Percentiles rank a stretch among this genome's conserved stretches.
phyloP scores from a whole-genome alignment of 768 basidiomycete genomes.

The Leccinum subgranulosum region DNA sequence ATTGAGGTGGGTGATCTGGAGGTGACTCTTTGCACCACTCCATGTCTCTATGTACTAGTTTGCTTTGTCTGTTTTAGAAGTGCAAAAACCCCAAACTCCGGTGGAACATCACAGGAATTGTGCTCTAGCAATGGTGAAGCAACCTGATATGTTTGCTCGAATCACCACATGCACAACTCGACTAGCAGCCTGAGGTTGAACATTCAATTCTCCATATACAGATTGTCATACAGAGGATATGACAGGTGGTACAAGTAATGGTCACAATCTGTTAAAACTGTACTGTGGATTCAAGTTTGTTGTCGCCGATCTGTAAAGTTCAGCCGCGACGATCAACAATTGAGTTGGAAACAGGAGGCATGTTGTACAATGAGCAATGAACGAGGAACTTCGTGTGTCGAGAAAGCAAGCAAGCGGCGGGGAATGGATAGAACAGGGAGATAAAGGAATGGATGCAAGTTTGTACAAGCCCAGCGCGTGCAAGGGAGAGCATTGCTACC shows the following conservation, averaged over 20 bases:
- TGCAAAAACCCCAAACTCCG: constrained; percentile 4
- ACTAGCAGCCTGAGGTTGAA: not conserved
- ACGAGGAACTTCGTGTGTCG: not conserved
- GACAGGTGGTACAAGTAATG: constrained; percentile 19
- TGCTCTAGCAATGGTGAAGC: not conserved
- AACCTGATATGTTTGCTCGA: not conserved
- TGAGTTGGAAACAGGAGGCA: not conserved
- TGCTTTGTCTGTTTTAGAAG: constrained; percentile 10
- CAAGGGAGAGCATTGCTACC: too few species aligned
- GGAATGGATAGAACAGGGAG: not conserved
- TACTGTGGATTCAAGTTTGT: constrained; percentile 24
- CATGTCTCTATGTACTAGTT: not conserved
- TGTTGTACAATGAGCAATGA: constrained; percentile 20
- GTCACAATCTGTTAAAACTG: not conserved
- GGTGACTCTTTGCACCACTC: not conserved
- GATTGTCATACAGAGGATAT: too few species aligned
- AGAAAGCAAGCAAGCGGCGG: not conserved
- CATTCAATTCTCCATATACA: constrained; percentile 17
- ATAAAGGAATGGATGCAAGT: not conserved
- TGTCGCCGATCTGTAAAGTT: constrained; percentile 1
- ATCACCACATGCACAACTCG: not conserved
- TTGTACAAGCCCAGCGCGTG: constrained; percentile 7
- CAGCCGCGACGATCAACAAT: constrained; percentile 12
- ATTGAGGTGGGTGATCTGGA: constrained; percentile 31
- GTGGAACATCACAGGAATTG: not conserved